A percentile compares a stretch with the other conserved stretches of the same genome.
These are phyloP conservation scores for Fomitopsis schrenkii DNA, from an alignment of 1,284 basidiomycete genomes.

Conservation along the genomic window DNA sequence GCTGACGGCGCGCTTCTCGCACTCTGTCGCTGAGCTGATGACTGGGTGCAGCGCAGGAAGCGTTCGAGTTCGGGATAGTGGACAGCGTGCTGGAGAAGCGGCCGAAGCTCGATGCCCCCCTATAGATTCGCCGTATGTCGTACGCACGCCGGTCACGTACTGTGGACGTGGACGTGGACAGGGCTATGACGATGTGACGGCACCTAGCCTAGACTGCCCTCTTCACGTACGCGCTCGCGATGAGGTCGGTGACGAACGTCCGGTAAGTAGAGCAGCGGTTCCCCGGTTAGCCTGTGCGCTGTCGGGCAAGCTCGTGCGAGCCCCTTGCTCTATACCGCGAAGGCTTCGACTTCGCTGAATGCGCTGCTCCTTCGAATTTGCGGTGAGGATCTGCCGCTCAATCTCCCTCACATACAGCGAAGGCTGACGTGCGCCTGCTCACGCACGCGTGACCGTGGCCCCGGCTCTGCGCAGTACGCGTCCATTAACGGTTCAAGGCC, in stretches of 20 bases:
- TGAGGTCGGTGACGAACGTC: not conserved
- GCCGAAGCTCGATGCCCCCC: conserved; percentile 33
- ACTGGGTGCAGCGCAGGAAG: conserved; percentile 64
- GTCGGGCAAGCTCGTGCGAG: not conserved
- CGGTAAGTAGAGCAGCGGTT: not conserved
- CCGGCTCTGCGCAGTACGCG: no score
- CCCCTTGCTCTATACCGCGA: not conserved
- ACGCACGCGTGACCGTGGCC: not conserved
- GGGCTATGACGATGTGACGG: not conserved
- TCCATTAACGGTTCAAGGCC: no score
- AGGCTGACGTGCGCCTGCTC: not conserved
- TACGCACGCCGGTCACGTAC: not conserved
- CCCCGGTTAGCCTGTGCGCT: not conserved
- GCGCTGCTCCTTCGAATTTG: not conserved
- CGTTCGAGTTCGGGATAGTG: conserved; percentile 85
- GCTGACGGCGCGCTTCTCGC: not conserved
- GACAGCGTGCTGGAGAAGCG: conserved; percentile 83
- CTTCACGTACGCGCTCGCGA: no score
- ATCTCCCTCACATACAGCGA: not conserved
- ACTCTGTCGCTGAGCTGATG: not conserved
- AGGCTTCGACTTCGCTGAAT: not conserved
- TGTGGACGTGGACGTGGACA: not conserved
- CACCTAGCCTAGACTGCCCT: no score
- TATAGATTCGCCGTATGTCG: not conserved
- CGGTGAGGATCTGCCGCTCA: not conserved